Percentiles rank a stretch among this genome's conserved stretches.
phyloP scores from a whole-genome alignment of 805 yeast species.

The Vanderwaltozyma tropicalis region DNA sequence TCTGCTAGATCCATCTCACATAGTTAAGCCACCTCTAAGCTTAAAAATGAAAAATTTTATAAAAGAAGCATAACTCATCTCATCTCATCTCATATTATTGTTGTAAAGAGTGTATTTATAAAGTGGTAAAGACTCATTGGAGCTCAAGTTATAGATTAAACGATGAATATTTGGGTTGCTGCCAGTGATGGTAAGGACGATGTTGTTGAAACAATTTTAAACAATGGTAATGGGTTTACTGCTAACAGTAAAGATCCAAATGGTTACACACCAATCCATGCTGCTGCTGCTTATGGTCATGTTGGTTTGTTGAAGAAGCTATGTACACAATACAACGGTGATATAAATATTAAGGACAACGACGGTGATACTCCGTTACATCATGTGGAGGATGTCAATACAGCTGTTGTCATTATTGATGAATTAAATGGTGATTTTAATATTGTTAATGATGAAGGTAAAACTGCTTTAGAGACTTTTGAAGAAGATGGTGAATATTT shows the following conservation, averaged over 20 bases:
- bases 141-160: no score
- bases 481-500: constrained; percentile 83
- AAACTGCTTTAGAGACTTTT: constrained; percentile 61
- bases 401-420: constrained; percentile 60
- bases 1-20: no score
- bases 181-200: constrained; percentile 73
- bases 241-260: constrained; percentile 78
- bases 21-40: background rate
- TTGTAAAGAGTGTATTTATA: no score
- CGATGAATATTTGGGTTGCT: constrained; percentile 81
- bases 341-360: constrained; percentile 67
- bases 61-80: background rate
- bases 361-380: constrained; percentile 97
- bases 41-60: background rate
- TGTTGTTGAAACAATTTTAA: constrained; percentile 47
- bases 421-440: constrained; percentile 57
- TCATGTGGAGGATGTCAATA: constrained; percentile 62
- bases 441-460: constrained; percentile 59
- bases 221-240: constrained; percentile 30
- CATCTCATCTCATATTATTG: constrained; percentile 1
- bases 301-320: constrained; percentile 41
- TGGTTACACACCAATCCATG: constrained; percentile 96
- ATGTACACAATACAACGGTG: constrained; percentile 47
- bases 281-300: constrained; percentile 92
- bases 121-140: no score